A percentile compares a stretch with the other conserved stretches of the same genome.
phyloP scores from a whole-genome alignment of 2,329 filamentous ascomycete genomes.

The Aspergillus phoenicis region DNA sequence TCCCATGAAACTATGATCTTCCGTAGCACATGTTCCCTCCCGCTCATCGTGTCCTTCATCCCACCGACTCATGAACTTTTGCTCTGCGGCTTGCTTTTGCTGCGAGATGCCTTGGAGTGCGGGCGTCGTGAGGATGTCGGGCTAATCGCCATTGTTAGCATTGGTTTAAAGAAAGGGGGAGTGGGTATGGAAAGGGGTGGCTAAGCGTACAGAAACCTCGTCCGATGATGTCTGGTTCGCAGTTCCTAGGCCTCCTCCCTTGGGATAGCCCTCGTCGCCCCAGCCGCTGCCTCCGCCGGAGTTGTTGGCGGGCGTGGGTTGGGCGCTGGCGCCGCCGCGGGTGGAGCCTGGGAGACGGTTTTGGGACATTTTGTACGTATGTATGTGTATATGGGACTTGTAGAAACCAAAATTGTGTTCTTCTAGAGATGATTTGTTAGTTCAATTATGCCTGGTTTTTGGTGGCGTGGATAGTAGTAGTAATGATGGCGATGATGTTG shows the following conservation, averaged over 20 bases:
- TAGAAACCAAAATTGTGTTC: neutral
- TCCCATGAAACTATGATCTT: constrained; percentile 38
- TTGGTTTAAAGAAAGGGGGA: too few species aligned
- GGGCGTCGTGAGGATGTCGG: neutral
- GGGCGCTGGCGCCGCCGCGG: constrained; percentile 27
- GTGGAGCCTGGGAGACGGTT: constrained; percentile 23
- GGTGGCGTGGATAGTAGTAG: neutral
- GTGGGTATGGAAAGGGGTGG: neutral
- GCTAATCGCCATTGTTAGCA: neutral
- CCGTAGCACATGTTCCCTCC: constrained; percentile 28
- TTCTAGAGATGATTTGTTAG: neutral
- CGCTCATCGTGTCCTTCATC: constrained; percentile 13
- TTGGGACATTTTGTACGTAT: constrained; percentile 1
- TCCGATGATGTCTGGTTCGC: neutral
- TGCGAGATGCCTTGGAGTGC: neutral
- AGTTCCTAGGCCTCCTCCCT: constrained; percentile 21
- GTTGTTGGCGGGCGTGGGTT: constrained; percentile 36
- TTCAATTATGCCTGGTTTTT: neutral
- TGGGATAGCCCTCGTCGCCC: constrained; percentile 27
- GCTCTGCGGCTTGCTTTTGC: constrained; percentile 29
- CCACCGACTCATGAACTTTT: constrained; percentile 22
- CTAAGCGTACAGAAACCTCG: constrained; percentile 23
- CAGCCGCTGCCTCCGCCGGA: constrained; percentile 24
- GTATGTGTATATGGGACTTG: too few species aligned
- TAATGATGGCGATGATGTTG: neutral